Conservation (phyloP, 805 yeast genomes). For the Saccharomyces paradoxus region DNA sequence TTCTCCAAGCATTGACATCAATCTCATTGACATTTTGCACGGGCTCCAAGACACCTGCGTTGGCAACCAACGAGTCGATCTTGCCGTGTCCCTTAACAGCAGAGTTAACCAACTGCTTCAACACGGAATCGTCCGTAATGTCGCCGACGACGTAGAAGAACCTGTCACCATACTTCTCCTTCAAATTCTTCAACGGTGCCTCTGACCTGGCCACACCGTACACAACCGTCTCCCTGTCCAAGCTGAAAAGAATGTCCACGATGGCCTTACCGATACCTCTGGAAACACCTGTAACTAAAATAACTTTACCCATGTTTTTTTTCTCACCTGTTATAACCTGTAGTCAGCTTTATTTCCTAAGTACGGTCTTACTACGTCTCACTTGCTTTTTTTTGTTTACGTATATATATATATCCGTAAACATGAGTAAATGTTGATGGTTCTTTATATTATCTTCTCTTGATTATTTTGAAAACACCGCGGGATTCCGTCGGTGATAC, state of each 20-base stretch:
- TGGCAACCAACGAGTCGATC: slow-evolving; percentile 59
- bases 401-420: not conserved
- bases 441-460: not conserved
- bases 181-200: slow-evolving; percentile 38
- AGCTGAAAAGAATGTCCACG: slow-evolving; percentile 41
- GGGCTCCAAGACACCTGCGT: slow-evolving; percentile 81
- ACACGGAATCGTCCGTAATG: slow-evolving; percentile 36
- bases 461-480: not conserved
- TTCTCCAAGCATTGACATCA: slow-evolving; percentile 49
- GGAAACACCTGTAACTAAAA: slow-evolving; percentile 57
- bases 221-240: slow-evolving; percentile 45
- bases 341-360: not conserved
- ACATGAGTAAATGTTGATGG: not conserved
- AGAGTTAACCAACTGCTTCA: slow-evolving; percentile 33
- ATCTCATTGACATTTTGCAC: slow-evolving; percentile 42
- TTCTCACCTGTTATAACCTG: not conserved
- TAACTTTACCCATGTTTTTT: slow-evolving; percentile 22
- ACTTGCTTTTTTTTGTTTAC: not conserved
- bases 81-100: slow-evolving; percentile 46
- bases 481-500: not conserved
- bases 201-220: slow-evolving; percentile 56
- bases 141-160: slow-evolving; percentile 55
- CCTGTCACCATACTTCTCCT: slow-evolving; percentile 39
- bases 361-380: not conserved
- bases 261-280: slow-evolving; percentile 77